These are phyloP conservation scores for Triadica sebifera DNA, from an alignment of 345 rosid genomes.

Conservation along the genomic window DNA sequence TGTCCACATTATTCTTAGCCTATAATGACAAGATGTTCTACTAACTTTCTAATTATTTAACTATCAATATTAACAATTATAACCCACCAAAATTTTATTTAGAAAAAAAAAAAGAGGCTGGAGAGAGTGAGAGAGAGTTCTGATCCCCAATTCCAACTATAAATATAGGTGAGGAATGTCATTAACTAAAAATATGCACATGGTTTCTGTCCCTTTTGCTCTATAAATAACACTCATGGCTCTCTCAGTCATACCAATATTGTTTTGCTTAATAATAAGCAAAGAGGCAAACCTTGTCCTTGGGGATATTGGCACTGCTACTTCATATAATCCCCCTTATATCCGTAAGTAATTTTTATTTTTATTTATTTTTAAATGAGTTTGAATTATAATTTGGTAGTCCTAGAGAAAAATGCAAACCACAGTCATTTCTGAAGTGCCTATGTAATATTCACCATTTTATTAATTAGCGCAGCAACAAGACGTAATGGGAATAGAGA, in stretches of 20 bases:
- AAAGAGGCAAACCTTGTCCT: conserved; percentile 6
- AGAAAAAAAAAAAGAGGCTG: background rate
- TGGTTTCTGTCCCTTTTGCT: background rate
- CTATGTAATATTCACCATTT: no score
- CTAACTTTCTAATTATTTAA: no score
- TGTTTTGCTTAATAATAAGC: conserved; percentile 10
- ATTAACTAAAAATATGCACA: background rate
- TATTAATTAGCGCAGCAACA: conserved; percentile 29
- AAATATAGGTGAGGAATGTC: background rate
- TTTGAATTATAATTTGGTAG: background rate
- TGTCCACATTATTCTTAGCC: no score
- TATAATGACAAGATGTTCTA: no score
- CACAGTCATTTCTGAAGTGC: no score
- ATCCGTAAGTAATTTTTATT: conserved; percentile 26
- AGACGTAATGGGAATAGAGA: conserved; percentile 27
- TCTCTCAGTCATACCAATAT: background rate
- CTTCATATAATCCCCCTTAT: conserved; percentile 30
- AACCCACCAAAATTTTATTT: no score
- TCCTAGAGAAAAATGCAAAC: no score
- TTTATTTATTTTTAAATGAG: background rate
- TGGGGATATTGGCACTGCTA: conserved; percentile 34
- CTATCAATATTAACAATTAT: no score
- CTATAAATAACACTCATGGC: background rate
- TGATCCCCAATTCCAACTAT: background rate
- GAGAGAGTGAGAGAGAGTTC: background rate